Evolutionary conservation across 371 early-diverging fungal species (phyloP), one percentile per base, ranked within the genome.

Genomic region (Thermomucor indicae-seudaticae): DNA sequence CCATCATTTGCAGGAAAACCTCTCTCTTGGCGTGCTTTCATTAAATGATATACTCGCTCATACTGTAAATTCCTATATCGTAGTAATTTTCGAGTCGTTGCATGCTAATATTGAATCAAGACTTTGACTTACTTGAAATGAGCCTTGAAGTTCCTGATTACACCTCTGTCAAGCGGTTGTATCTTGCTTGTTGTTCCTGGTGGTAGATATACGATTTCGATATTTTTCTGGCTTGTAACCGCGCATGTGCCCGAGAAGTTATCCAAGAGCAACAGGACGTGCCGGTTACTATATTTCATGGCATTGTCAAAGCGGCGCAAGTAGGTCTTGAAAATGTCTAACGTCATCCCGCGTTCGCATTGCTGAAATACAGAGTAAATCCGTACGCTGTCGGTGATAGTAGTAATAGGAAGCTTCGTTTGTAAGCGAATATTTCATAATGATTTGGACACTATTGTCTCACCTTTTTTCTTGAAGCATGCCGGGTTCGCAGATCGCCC

Each of bases 91-190:
- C 14, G 32, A n/a, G 7, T 32, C 7, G 32, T 32, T 10, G 14
- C 14, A 10, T 32, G 7, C 32, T 32, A 32, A 32, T 10, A 14
- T 32, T 7, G 7, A 32, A 10, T 10, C 32, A 14, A 14, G 7
- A 29, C n/a, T 16, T 29, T 29, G 5, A 28, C 45, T 28, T 47
- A 50, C 40, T 28, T 22, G 48, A 49, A 60, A 32, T 50, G 47
- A 24, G 32, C 35, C 47, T 65, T 65, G 14, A 65, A 65, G 0
- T 22, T 10, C 17, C n/a, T 23, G 22, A 65, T 65, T 24, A 60
- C 55, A 2, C 56, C 55, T 2, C 52, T 50, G 53, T 65, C 61
- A 6, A 65, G 14, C 17, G 55, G 57, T 46, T 66, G 59, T 2
- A 54, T 28, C 29, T 46, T 51, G 1, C 59, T 56, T 6, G 59